Percentiles rank a stretch among this genome's conserved stretches.
These are phyloP conservation scores for Alternaria dauci DNA, from an alignment of 2,329 filamentous ascomycete genomes.

Conservation along the genomic window DNA sequence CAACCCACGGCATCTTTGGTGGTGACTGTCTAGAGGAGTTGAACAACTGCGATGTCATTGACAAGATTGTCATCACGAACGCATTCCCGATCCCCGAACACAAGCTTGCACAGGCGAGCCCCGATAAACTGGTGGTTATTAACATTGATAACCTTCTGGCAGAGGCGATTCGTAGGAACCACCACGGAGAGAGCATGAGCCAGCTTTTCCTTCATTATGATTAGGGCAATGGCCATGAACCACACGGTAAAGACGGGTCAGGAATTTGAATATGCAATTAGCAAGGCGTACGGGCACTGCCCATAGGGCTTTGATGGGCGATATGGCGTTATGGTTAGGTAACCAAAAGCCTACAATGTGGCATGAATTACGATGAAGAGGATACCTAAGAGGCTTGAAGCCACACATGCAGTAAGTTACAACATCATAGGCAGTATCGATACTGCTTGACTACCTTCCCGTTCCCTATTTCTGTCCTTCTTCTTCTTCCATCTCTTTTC, in stretches of 20 bases:
- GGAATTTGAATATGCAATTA: conserved; percentile 10
- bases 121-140: conserved; percentile 82
- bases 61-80: conserved; percentile 94
- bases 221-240: conserved; percentile 21
- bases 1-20: conserved; percentile 94
- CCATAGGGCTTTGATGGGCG: conserved; percentile 3
- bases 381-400: background rate
- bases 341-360: conserved; percentile 9
- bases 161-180: conserved; percentile 93
- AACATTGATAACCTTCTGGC: conserved; percentile 87
- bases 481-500: background rate
- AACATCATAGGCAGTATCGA: conserved; percentile 5
- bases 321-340: conserved; percentile 4
- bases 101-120: conserved; percentile 69
- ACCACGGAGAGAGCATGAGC: conserved; percentile 86
- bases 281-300: conserved; percentile 20
- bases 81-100: conserved; percentile 89
- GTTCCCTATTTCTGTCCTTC: background rate
- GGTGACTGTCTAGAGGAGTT: conserved; percentile 89
- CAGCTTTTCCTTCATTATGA: conserved; percentile 59
- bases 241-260: background rate
- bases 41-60: conserved; percentile 90
- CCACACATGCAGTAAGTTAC: conserved; percentile 7
- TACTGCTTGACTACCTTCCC: background rate
- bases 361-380: conserved; percentile 8